phyloP scores from a whole-genome alignment of 192 early-diverging fungal species.

The Gaertneriomyces semiglobifer region DNA sequence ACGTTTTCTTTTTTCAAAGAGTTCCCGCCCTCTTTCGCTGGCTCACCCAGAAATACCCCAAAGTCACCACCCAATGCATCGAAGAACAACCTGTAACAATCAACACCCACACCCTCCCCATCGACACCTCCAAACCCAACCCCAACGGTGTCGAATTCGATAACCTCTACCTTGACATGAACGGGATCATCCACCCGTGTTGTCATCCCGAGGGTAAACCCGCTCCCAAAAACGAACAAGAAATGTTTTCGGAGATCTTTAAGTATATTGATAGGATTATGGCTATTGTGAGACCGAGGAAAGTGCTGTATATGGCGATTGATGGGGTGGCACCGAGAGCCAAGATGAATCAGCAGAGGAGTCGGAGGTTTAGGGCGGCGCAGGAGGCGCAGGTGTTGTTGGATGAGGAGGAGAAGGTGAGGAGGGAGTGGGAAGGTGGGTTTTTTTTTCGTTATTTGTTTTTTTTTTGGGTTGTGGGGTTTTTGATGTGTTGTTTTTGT shows the following conservation, averaged over 20 bases:
- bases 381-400: slow-evolving; percentile 71
- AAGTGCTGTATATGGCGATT: slow-evolving; percentile 96
- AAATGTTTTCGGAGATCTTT: slow-evolving; percentile 96
- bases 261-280: slow-evolving; percentile 95
- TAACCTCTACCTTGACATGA: slow-evolving; percentile 98
- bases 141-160: slow-evolving; percentile 90
- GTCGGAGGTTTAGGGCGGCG: slow-evolving; percentile 91
- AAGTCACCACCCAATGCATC: slow-evolving; percentile 51
- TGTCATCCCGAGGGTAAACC: slow-evolving; percentile 58
- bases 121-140: slow-evolving; percentile 84
- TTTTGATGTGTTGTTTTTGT: too few relatives aligned
- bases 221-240: slow-evolving; percentile 60
- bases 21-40: slow-evolving; percentile 41
- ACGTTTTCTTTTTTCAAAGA: slow-evolving; percentile 9
- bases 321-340: slow-evolving; percentile 96
- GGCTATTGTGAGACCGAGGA: slow-evolving; percentile 86
- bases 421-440: slow-evolving; percentile 44
- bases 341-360: slow-evolving; percentile 99
- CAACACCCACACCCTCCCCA: slow-evolving; percentile 74
- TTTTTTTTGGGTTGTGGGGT: too few relatives aligned
- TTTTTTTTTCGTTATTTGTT: slow-evolving; percentile 5
- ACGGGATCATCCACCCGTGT: slow-evolving; percentile 75
- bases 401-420: slow-evolving; percentile 50
- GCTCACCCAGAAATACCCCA: slow-evolving; percentile 58
- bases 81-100: slow-evolving; percentile 69